Evolutionary conservation across 176 grass and related monocot species (phyloP), one percentile per base, ranked within the genome.

Genomic region (Dendrocalamus sinicus): DNA sequence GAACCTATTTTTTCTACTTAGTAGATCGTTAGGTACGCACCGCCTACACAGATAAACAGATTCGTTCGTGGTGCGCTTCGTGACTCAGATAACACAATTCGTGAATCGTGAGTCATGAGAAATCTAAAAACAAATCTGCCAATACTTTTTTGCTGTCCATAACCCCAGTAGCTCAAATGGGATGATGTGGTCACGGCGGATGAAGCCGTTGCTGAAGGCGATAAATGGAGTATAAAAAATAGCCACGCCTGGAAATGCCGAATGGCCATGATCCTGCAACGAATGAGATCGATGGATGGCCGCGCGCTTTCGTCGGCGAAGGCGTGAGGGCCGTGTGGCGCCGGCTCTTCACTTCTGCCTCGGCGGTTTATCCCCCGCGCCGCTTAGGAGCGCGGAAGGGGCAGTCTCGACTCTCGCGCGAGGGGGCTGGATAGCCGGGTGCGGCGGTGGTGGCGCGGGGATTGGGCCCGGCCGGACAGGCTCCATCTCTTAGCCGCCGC

Each of bases 41-140:
- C 1, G 51, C 51, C 51, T 16, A 17, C 51, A 52, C 14, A 52
- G 14, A 16, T 16, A 52, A 62, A 45, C 60, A 30, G 17, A 47
- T 8, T 30, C 58, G 76, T 52, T 52, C 51, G 51, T 79, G 43
- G 77, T 37, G 61, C n/a, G 44, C 16, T 72, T 72, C 70, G 7
- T 12, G 60, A 63, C 47, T 14, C 47, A 50, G 12, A 50, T 50
- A 50, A 32, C 28, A 50, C 47, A 14, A 50, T 50, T 50, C 12
- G 47, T 47, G 46, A 47, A 41, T 41, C 40, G 40, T 45, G 44
- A 45, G 60, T 1, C 8, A 10, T 23, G 7, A n/a, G 55, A 54
- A 54, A 54, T 54, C 52, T 54, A 54, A 19, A 19, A 53, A 53
- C 51, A 17, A 53, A 53, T 17, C 51, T 48, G 47, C 5, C 15